Base-by-base conservation (phyloP, 176 grass and related monocot genomes). In the Aegilops tauschii region DNA sequence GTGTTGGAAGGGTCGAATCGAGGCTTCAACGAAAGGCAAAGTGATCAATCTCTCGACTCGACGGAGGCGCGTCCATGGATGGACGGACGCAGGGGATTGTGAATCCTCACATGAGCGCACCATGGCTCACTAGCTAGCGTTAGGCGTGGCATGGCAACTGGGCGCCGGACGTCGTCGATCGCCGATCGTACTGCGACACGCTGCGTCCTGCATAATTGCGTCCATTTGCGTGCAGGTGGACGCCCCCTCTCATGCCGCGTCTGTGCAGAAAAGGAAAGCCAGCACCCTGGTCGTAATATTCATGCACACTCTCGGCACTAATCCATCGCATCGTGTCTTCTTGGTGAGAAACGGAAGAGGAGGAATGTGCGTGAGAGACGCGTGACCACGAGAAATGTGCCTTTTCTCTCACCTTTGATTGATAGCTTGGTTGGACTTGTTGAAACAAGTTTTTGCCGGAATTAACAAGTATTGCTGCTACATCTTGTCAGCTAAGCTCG, bases 101-200 rank as follows among this genome's bases (percentile, higher is more conserved):
- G 59, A 30, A 82, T 90, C 85, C 91, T 89, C 79, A 86, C 67
- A 21, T 80, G 90, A 62, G 66, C 82, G 90, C 90, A 92, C 90
- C 86, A 89, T 63, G 47, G 45, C 36, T 40, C 71, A 74, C 40
- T 74, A 47, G 39, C 3, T 28, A 74, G 71, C 61, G 17, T 52
- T 25, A 64, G 11, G 40, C 44, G 44, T 47, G 71, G 39, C 40
- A 74, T 74, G 39, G 71, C 71, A 28, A 40, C 71, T 16, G 69
- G 11, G 36, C 37, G 69, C 37, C 37, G 71, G n/a, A 47, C 71
- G 40, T 47, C 70, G 70, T 52, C 47, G 13, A 50, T 50, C 1
- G 49, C 39, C 39, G 49, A 52, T 52, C 14, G 49, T 68, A 68
- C 29, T 65, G 16, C 49, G 49, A 10, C 49, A 52, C 49, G 12